Percentiles rank a stretch among this genome's conserved stretches.
Evolutionary conservation across 176 grass and related monocot species (phyloP).

Genomic region (Saccharum officinarum): DNA sequence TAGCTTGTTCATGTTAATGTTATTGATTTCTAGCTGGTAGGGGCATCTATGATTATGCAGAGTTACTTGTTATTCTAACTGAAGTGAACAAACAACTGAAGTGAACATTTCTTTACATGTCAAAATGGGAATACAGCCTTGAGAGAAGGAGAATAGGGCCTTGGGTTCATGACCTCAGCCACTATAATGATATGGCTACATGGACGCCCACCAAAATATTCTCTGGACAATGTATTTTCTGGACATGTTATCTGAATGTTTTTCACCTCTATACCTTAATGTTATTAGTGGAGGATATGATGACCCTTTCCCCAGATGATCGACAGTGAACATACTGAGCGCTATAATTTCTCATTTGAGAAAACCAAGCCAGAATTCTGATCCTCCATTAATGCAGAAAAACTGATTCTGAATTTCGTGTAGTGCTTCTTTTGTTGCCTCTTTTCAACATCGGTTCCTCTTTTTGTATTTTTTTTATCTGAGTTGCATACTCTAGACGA

Average conservation of each 20-base stretch:
- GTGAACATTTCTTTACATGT: not conserved
- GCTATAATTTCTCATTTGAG: slow-evolving; percentile 41
- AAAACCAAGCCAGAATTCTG: slow-evolving; percentile 54
- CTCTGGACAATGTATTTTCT: slow-evolving; percentile 32
- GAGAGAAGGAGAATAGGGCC: slow-evolving; percentile 34
- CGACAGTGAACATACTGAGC: slow-evolving; percentile 49
- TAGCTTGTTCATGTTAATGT: not conserved
- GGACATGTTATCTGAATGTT: not conserved
- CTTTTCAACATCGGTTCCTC: no score
- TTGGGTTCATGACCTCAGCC: not conserved
- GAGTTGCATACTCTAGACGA: no score
- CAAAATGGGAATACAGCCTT: not conserved
- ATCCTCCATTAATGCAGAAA: not conserved
- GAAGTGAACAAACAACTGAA: not conserved
- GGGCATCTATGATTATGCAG: not conserved
- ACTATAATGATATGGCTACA: not conserved
- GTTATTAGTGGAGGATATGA: slow-evolving; percentile 14
- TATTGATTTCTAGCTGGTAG: not conserved
- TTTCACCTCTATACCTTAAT: not conserved
- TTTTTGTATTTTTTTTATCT: no score
- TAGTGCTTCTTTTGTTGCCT: no score
- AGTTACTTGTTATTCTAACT: not conserved
- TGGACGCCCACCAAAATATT: slow-evolving; percentile 6
- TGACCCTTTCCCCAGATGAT: slow-evolving; percentile 62
- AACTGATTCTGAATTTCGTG: no score